Base-by-base conservation (phyloP, 2,329 filamentous ascomycete genomes). In the Colletotrichum somersetense region DNA sequence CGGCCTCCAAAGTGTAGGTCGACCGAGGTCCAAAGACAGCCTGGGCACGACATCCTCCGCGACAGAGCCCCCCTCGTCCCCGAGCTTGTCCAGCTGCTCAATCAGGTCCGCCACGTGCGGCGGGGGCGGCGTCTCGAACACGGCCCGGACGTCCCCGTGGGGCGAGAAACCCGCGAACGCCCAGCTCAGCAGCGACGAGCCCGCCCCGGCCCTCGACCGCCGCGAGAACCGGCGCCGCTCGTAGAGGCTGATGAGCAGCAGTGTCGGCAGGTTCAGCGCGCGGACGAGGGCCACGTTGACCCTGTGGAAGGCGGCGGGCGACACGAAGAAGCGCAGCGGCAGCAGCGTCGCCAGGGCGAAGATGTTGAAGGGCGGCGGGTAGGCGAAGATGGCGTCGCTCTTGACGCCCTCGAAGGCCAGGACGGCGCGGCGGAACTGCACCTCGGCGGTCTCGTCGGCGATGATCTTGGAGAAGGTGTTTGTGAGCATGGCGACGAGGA, bases 381-480 rank as follows among this genome's bases (percentile, higher is more conserved):
- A 93, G 16, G 89, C 86, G 77, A 93, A 93, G 42, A 93, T 87
- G 10, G 91, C 89, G 76, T 93, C 91, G 55, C 87, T 89, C 80
- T 93, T 93, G 75, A 93, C 92, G 40, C 91, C 91, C 80, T 93
- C 91, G 74, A 93, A 92, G 0, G 91, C 93, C 20, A 93, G 83
- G 11, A 94, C 92, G 1, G 91, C 90, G 55, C 91, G 87, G 7
- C 91, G 89, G 79, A 93, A 94, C 74, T 92, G 89, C 38, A 93
- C 91, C 79, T 94, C 92, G 5, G 91, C 89, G 0, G 88, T 88
- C 23, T 91, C 90, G 74, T 93, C 91, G 62, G 86, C 85, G n/a
- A 91, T 90, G 62, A 94, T 91, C 66, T 89, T 90, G 66, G 89
- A 89, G 77, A 93, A 93, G 0, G 91, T 93, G 77, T 92, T 93